Evolutionary conservation across 1,284 basidiomycete genomes (phyloP), one percentile per base, ranked within the genome.

Genomic region (Ganoderma lucidum): DNA sequence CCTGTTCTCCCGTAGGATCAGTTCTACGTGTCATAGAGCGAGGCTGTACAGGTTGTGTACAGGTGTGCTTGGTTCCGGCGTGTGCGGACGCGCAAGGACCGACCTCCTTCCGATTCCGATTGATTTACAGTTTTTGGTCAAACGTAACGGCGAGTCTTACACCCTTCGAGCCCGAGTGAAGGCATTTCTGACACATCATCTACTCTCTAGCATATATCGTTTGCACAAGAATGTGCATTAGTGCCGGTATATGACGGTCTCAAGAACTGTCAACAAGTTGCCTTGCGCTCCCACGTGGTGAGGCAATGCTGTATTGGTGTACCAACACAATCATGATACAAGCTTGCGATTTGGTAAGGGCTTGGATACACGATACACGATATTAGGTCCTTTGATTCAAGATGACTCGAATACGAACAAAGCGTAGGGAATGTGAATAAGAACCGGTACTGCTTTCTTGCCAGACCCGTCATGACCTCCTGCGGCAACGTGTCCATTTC

Each of bases 401-500:
- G 14, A 51, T 56, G 53, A 56, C 53, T 56, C 15, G 53, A 12
- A 19, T 56, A 6, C 30, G 15, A 56, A 17, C 6, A 15, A 17
- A 32, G 17, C 17, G 2, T 17, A 56, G 14, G 53, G 53, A 17
- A 28, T 51, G 28, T 51, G 23, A 28, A 28, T 28, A 51, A 51
- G 28, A 51, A 2, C 30, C 53, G 6, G 14, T 32, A 28, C 30
- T 14, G 30, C 30, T 6, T 32, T 15, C 30, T n/a, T 51, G 48
- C n/a, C 48, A 51, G 23, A 56, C 12, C 15, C 23, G 6, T 17
- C 53, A 30, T 17, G 10, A 35, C 35, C 53, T 32, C 41, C 60
- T 62, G 60, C 39, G 60, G 28, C 60, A 14, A 62, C 60, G 60
- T 62, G 60, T 62, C 60, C 37, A 32, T 23, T 32, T 56, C 58